Base-by-base conservation (phyloP, 345 rosid genomes). In the Citrus medica region DNA sequence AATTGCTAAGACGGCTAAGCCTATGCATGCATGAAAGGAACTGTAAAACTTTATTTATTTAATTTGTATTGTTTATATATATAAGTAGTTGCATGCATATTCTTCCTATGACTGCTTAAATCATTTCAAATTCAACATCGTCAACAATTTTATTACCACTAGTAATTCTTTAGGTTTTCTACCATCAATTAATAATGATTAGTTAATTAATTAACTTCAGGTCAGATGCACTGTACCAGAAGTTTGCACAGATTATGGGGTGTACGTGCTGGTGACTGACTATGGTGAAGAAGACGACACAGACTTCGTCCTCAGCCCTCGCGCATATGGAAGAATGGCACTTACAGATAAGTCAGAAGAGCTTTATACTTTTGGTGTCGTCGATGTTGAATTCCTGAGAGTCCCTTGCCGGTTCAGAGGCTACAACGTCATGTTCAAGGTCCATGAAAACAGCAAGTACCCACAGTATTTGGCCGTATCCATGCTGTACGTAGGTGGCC, bases 221-320 rank as follows among this genome's bases (percentile, higher is more conserved):
- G 95, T 94, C 69, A 88, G 93, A 80, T 95, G 98, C 89, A 93
- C 78, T 10, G 83, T 77, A 62, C 85, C 93, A 28, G 77, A 87
- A n/a, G 82, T 82, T 69, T 93, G 97, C 88, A 83, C 73, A 10
- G 90, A 88, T 27, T 81, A 88, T 1, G 98, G 98, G 40, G 90
- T 84, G 82, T 78, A 82, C 77, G 79, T 92, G 73, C 91, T 90
- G 82, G 93, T 80, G 85, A 93, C 98, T 9, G 98, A 95, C 91
- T 90, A 87, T 14, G 97, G 98, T 0, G 95, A 92, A 79, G 98
- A 97, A 58, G 85, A 85, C 89, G 74, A 76, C 46, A 88, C 98
- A 0, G 98, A 95, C 85, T 95, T 95, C 86, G 85, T 95, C 79
- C 89, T 95, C 24, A 95, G 98, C 85, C 69, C 90, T 1, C 81